A percentile compares a stretch with the other conserved stretches of the same genome.
These are phyloP conservation scores for Carex sylvatica DNA, from an alignment of 202 grass and related monocot species.

Conservation along the genomic window DNA sequence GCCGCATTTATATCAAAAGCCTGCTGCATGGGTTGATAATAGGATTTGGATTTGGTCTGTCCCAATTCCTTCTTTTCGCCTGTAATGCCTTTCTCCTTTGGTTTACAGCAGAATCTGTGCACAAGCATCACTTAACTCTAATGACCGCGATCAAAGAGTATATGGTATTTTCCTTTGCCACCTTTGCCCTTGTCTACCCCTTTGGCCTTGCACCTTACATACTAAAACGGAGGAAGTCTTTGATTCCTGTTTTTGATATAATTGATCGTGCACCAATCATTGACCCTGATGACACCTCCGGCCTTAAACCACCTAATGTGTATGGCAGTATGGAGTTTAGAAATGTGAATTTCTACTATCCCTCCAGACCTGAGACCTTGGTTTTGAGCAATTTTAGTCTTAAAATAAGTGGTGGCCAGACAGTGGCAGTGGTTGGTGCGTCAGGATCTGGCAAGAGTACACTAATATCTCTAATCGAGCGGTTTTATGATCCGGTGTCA, in stretches of 20 bases:
- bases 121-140: slow-evolving; percentile 54
- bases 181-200: slow-evolving; percentile 88
- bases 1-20: slow-evolving; percentile 68
- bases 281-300: slow-evolving; percentile 83
- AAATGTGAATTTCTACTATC: slow-evolving; percentile 84
- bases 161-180: slow-evolving; percentile 88
- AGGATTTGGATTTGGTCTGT: slow-evolving; percentile 91
- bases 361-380: slow-evolving; percentile 62
- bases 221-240: slow-evolving; percentile 68
- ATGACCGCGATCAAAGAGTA: slow-evolving; percentile 88
- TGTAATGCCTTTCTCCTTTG: slow-evolving; percentile 92
- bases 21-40: slow-evolving; percentile 81
- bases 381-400: slow-evolving; percentile 90
- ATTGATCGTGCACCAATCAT: slow-evolving; percentile 86
- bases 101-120: slow-evolving; percentile 70
- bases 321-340: slow-evolving; percentile 88
- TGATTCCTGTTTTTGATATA: slow-evolving; percentile 82
- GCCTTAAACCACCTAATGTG: slow-evolving; percentile 84
- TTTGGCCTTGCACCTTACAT: slow-evolving; percentile 98
- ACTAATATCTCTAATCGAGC: slow-evolving; percentile 84
- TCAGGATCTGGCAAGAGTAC: slow-evolving; percentile 96
- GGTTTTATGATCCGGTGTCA: slow-evolving; percentile 80
- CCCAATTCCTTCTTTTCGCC: slow-evolving; percentile 93
- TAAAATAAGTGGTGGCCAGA: slow-evolving; percentile 86
- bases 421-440: slow-evolving; percentile 85